Base-by-base conservation (phyloP, 164 flowering plant species). In the Berberis thunbergii region DNA sequence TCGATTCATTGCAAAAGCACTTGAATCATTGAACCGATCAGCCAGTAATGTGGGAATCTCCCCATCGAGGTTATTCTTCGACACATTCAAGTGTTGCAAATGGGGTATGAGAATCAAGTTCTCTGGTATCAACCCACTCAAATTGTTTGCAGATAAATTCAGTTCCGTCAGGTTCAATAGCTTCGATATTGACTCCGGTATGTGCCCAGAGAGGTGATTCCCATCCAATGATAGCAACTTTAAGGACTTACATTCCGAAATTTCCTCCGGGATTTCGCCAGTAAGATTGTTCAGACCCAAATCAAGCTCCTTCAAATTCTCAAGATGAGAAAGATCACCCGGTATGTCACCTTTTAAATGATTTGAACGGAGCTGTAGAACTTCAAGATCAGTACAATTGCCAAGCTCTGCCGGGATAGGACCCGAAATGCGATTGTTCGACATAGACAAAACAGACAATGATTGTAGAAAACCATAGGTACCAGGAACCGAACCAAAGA, bases 41-140 rank as follows among this genome's bases (percentile, higher is more conserved):
- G 83, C 90, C 64, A 92, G 76, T 38, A 50, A 13, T 41, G 54
- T 52, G 7, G 98, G 98, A 40, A 92, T 92, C 73, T 86, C 80
- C 6, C 86, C 86, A 62, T 76, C 78, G 0, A 85, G 81, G 48
- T 77, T 68, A 45, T 85, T 85, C 12, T 57, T 4, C 1, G 87
- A 85, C 43, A 85, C 49, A 67, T 85, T 81, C 48, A 85, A 64
- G 70, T 69, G 54, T 40, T 58, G 68, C 72, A 85, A 74, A 9
- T 68, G 50, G 38, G 81, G 7, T 41, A 80, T 66, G 4, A 6
- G 54, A 1, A 78, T 65, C 38, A 86, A 72, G 61, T 56, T 76
- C 11, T 48, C 64, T 0, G 88, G 88, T 55, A 86, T 83, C 1
- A 26, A 49, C 54, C 91, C 91, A n/a, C 60, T 75, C 59, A 86